Evolutionary conservation across 2,329 filamentous ascomycete genomes (phyloP), one percentile per base, ranked within the genome.

Genomic region (Davidsoniella virescens): DNA sequence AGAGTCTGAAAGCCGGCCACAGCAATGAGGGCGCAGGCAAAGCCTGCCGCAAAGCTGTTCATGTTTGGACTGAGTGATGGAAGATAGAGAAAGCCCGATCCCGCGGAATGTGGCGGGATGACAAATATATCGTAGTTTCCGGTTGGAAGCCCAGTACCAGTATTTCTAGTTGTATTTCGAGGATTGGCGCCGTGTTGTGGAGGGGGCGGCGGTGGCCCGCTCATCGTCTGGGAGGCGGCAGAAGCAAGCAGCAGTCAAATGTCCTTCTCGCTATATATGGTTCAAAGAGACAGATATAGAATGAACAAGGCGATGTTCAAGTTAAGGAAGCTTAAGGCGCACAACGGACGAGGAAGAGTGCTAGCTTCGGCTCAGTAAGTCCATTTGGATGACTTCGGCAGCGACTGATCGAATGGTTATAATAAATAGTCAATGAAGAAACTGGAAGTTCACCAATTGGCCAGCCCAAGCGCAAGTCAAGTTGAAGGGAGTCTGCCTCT

Each of bases 111-210:
- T 44, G 88, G 86, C 6, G 90, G 90, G 60, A 96, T 88, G 63
- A 95, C 83, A 68, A 95, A 95, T 62, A 96, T 94, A 69, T 96
- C 90, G 66, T 94, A 96, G 62, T 92, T 93, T 50, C 90, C 88
- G 1, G 84, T 74, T 2, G 90, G 90, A 44, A 95, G 70, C 51
- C 84, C 82, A 14, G 70, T 64, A 26, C 47, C 51, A 18, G 45
- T 42, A 17, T 44, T 25, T 33, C 40, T 18, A 20, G 47, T 33
- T 47, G 77, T 72, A 17, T 76, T 76, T 63, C 81, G 81, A 46
- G 86, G 84, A 57, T 79, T 82, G 61, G 79, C 73, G 65, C 87
- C 87, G 67, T 94, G 87, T 55, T 86, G 87, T 61, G 87, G 87
- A 57, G 84, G 85, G 57, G 86, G 87, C 56, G 87, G 87, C 55